phyloP scores from a whole-genome alignment of 2,329 filamentous ascomycete species.

The Ceratocystis albifundus region DNA sequence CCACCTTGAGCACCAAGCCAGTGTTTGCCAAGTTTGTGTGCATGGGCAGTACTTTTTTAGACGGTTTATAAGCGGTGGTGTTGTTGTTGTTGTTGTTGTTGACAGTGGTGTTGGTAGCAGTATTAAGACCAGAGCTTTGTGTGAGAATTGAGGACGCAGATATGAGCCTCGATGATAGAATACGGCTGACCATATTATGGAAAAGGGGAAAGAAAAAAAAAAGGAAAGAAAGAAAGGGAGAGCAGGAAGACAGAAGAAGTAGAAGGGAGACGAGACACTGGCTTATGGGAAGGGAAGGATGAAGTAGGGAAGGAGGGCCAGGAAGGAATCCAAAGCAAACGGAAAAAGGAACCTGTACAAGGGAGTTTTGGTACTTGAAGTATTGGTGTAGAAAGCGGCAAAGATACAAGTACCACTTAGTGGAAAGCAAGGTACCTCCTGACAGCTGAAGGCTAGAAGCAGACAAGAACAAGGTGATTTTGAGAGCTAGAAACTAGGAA shows the following conservation, averaged over 20 bases:
- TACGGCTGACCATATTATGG: conserved; percentile 40
- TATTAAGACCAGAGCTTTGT: conserved; percentile 36
- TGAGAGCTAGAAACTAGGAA: conserved; percentile 5
- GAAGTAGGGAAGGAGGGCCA: background rate
- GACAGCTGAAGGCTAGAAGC: background rate
- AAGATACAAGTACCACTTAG: background rate
- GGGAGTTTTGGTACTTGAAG: background rate
- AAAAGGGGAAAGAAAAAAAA: conserved; percentile 15
- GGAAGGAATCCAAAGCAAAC: conserved; percentile 7
- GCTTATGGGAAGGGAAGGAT: conserved; percentile 3
- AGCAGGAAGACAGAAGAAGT: conserved; percentile 13
- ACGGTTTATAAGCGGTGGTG: background rate
- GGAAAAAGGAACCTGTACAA: conserved; percentile 7
- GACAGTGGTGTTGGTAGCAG: background rate
- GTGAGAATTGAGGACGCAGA: conserved; percentile 34
- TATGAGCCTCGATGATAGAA: conserved; percentile 43
- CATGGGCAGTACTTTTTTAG: conserved; percentile 29
- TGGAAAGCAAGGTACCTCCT: background rate
- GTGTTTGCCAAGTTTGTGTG: conserved; percentile 37
- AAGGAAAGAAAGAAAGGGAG: conserved; percentile 18
- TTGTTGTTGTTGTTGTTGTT: background rate
- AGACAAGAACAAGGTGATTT: conserved; percentile 1
- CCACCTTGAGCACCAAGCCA: conserved; percentile 42
- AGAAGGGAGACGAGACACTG: conserved; percentile 6
- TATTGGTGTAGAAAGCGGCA: background rate